These are phyloP conservation scores for Nevesoporus exiguus DNA, from an alignment of 768 basidiomycete genomes.

Conservation along the genomic window DNA sequence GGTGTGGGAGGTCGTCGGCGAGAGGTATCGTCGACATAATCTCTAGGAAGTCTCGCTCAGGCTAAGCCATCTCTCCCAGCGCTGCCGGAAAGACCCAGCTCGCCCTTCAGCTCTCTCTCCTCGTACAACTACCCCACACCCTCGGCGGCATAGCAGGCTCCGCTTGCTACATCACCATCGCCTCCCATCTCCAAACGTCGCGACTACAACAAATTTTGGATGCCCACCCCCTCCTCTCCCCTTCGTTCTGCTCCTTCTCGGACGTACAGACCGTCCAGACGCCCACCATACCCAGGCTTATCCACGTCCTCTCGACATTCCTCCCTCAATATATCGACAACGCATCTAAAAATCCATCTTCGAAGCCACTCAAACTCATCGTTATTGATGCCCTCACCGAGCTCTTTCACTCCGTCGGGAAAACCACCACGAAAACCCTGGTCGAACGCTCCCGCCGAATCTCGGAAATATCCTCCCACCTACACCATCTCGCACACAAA, in stretches of 20 bases:
- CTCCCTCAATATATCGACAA: constrained; percentile 51
- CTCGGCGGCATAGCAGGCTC: constrained; percentile 63
- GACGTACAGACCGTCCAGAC: constrained; percentile 61
- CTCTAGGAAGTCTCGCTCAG: neutral
- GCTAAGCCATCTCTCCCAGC: constrained; percentile 40
- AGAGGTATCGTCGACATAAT: constrained; percentile 54
- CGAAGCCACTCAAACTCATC: constrained; percentile 69
- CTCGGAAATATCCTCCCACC: constrained; percentile 57
- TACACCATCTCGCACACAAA: constrained; percentile 67
- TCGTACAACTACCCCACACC: constrained; percentile 63
- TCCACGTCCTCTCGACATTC: constrained; percentile 50
- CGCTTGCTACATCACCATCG: constrained; percentile 75
- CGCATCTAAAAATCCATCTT: constrained; percentile 25
- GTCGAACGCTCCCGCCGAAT: constrained; percentile 72
- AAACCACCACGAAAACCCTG: constrained; percentile 58
- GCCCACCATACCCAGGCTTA: constrained; percentile 51
- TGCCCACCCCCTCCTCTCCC: constrained; percentile 45
- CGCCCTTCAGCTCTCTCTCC: constrained; percentile 76
- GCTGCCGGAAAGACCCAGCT: constrained; percentile 95
- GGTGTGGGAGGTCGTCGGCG: constrained; percentile 86
- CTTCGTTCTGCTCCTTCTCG: constrained; percentile 43
- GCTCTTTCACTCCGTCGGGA: constrained; percentile 66
- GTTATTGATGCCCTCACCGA: constrained; percentile 88
- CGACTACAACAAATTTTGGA: constrained; percentile 66
- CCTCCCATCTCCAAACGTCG: constrained; percentile 60